These are phyloP conservation scores for Macrophomina phaseolina DNA, from an alignment of 2,329 filamentous ascomycete species.

Conservation along the genomic window DNA sequence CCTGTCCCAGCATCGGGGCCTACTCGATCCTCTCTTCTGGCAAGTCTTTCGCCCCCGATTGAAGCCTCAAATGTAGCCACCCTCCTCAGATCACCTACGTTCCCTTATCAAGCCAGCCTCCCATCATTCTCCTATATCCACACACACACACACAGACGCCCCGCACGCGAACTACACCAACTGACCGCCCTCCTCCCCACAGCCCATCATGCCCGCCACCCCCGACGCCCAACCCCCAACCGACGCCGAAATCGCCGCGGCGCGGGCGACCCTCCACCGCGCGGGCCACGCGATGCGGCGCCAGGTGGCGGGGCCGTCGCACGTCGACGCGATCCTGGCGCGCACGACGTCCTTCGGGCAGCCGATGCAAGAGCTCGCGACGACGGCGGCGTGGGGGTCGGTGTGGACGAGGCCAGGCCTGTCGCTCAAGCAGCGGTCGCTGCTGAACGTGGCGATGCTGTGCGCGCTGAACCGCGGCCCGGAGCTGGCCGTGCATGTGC, in stretches of 20 bases:
- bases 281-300: background rate
- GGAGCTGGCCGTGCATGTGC: slow-evolving; percentile 63
- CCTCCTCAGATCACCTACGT: background rate
- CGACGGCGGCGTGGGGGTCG: slow-evolving; percentile 68
- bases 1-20: background rate
- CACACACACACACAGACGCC: no score
- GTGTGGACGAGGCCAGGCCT: slow-evolving; percentile 66
- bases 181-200: background rate
- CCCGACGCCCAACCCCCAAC: background rate
- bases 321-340: slow-evolving; percentile 63
- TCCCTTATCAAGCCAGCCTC: background rate
- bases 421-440: slow-evolving; percentile 39
- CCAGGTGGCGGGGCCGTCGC: slow-evolving; percentile 47
- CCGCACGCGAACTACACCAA: no score
- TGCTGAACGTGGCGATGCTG: slow-evolving; percentile 68
- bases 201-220: background rate
- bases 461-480: slow-evolving; percentile 65
- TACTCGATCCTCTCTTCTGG: background rate
- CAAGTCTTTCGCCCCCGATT: background rate
- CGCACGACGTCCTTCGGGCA: slow-evolving; percentile 64
- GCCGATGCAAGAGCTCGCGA: slow-evolving; percentile 67
- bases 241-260: background rate
- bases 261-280: background rate
- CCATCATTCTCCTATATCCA: no score
- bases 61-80: background rate